Evolutionary conservation across 441 rosid genomes (phyloP).

Genomic region (Kokia cookei): DNA sequence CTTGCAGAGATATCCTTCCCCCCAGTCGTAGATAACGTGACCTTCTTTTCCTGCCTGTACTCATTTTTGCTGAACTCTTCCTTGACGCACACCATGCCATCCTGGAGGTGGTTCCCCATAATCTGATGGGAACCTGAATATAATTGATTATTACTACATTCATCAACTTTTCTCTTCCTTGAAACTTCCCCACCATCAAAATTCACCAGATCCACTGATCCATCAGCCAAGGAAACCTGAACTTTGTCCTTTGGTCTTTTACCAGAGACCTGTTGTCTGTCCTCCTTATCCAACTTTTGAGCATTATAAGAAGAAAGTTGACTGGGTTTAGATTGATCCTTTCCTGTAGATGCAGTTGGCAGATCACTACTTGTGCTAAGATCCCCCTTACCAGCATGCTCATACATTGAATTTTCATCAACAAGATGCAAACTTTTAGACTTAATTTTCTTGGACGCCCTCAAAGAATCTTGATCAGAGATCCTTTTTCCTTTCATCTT

Average conservation of each 20-base stretch:
- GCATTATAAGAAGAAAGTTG: conserved; percentile 30
- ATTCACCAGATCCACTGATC: conserved; percentile 30
- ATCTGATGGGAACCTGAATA: conserved; percentile 15
- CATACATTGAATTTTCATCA: conserved; percentile 44
- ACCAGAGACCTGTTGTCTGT: conserved; percentile 31
- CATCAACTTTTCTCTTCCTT: conserved; percentile 62
- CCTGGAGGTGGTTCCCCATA: conserved; percentile 30
- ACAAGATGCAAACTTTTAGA: conserved; percentile 35
- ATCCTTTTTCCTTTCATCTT: conserved; percentile 61
- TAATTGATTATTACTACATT: conserved; percentile 27
- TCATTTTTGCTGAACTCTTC: conserved; percentile 54
- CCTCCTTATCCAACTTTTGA: conserved; percentile 27
- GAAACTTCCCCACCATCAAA: conserved; percentile 33
- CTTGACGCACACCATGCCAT: conserved; percentile 23
- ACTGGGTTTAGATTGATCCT: conserved; percentile 32
- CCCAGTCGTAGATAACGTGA: conserved; percentile 41
- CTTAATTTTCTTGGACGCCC: conserved; percentile 62
- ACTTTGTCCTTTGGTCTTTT: conserved; percentile 46
- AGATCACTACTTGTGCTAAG: conserved; percentile 45
- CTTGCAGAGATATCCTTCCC: conserved; percentile 56
- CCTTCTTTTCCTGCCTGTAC: conserved; percentile 58
- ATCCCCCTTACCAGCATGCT: conserved; percentile 39
- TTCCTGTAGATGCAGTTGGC: conserved; percentile 35
- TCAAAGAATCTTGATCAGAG: conserved; percentile 37
- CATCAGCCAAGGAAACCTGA: conserved; percentile 32